Conservation (phyloP, 768 basidiomycete species). For the Panaeolus papilionaceus region DNA sequence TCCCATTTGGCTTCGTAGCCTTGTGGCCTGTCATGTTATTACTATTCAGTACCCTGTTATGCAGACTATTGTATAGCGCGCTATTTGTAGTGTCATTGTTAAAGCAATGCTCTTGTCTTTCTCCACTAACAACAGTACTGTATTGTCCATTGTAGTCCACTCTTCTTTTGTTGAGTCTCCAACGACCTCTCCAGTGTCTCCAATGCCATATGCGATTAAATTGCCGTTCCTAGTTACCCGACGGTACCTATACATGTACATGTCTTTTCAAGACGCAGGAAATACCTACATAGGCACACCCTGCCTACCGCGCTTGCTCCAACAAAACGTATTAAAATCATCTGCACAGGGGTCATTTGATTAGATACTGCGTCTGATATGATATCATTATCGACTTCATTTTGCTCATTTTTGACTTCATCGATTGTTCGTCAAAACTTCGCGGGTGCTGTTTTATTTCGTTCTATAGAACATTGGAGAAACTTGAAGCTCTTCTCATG, state of each 20-base stretch:
- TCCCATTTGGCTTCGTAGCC: background rate
- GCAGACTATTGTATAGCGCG: background rate
- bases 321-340: background rate
- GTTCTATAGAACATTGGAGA: background rate
- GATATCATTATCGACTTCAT: background rate
- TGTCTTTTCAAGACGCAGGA: background rate
- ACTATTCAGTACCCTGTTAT: background rate
- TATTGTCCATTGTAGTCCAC: conserved; percentile 1
- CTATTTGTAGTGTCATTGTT: background rate
- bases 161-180: background rate
- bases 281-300: background rate
- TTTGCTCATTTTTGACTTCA: conserved; percentile 1
- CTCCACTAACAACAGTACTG: background rate
- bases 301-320: background rate
- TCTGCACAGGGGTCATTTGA: background rate
- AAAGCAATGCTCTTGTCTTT: background rate
- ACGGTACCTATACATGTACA: background rate
- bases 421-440: background rate
- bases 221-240: background rate
- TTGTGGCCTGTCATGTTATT: background rate
- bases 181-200: background rate
- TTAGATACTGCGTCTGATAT: conserved; percentile 1
- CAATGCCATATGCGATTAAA: background rate
- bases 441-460: background rate
- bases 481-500: background rate